Base-by-base conservation (phyloP, 179 eudicot species). In the Silene noctiflora region DNA sequence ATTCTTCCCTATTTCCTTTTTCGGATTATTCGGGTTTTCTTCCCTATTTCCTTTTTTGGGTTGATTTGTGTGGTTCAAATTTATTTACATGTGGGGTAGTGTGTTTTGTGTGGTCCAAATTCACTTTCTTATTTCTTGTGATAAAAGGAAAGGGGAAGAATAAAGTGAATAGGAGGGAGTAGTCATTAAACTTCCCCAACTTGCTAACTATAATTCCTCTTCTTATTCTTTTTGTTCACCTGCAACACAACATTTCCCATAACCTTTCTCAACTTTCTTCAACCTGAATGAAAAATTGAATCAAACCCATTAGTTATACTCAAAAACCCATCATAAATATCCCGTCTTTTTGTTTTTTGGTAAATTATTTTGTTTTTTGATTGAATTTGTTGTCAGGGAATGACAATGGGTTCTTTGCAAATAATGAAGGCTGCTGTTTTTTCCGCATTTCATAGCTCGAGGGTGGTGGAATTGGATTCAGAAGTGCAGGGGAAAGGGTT, bases 331-430 rank as follows among this genome's bases (percentile, higher is more conserved):
- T 16, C 17, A 20, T 4, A 69, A 69, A 69, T 16, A 69, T 39
- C 58, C 5, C 21, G 29, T 35, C 76, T 69, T 46, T 76, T 13
- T 64, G 4, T 12, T 0, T 39, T 61, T 53, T 53, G 19, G n/a
- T n/a, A n/a, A n/a, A n/a, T n/a, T n/a, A n/a, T 46, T 76, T 13
- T 64, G 4, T 12, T 0, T 39, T 61, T 53, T 53, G 19, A 53
- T 53, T 53, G 59, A 53, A 53, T 17, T 53, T 53, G 0, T 53
- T 53, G n/a, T 53, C 19, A 14, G 25, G 55, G 16, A 69, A 69
- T 69, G 74, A 53, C 56, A 76, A 90, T 91, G 91, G 89, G 84
- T 59, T 85, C 90, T 60, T 62, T 87, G 48, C 91, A 87, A 77
- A 63, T 88, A 77, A 55, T 89, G 75, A 89, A 83, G 67, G 79